These are phyloP conservation scores for Saccharomyces paradoxus DNA, from an alignment of 805 yeast species.

Conservation along the genomic window DNA sequence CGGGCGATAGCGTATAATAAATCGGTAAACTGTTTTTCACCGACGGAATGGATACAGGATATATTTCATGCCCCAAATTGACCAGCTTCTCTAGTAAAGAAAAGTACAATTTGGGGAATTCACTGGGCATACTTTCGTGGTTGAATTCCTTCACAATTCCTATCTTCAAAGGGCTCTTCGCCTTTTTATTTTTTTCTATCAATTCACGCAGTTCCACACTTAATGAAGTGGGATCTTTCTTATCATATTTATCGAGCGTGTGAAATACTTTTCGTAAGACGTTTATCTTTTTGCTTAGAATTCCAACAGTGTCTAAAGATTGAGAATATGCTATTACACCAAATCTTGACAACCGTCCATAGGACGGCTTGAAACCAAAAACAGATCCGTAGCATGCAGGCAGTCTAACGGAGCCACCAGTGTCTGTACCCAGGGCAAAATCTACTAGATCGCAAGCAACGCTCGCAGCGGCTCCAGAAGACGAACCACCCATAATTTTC, in stretches of 20 bases:
- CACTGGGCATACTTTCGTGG: conserved; percentile 44
- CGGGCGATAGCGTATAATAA: conserved; percentile 81
- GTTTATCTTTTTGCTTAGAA: conserved; percentile 47
- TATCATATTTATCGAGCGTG: conserved; percentile 53
- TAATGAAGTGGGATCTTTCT: conserved; percentile 72
- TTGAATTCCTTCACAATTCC: conserved; percentile 71
- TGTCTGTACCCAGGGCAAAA: conserved; percentile 86
- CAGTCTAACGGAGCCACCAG: conserved; percentile 91
- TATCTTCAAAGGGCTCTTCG: conserved; percentile 34
- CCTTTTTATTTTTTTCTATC: conserved; percentile 1
- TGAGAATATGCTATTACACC: conserved; percentile 93
- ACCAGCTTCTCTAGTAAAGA: conserved; percentile 38
- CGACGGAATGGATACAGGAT: conserved; percentile 63
- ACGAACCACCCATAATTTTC: conserved; percentile 76
- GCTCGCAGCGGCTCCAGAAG: conserved; percentile 94
- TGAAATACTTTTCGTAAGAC: conserved; percentile 42
- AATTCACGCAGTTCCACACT: conserved; percentile 30
- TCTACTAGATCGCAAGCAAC: conserved; percentile 61
- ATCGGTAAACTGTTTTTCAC: conserved; percentile 61
- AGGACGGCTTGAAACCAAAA: conserved; percentile 86
- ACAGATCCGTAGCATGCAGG: conserved; percentile 86
- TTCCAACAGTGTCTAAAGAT: conserved; percentile 88
- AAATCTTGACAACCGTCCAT: conserved; percentile 85
- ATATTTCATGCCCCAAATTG: conserved; percentile 42
- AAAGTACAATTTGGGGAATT: conserved; percentile 42